These are phyloP conservation scores for Trametes coccinea DNA, from an alignment of 768 basidiomycete genomes.

Conservation along the genomic window DNA sequence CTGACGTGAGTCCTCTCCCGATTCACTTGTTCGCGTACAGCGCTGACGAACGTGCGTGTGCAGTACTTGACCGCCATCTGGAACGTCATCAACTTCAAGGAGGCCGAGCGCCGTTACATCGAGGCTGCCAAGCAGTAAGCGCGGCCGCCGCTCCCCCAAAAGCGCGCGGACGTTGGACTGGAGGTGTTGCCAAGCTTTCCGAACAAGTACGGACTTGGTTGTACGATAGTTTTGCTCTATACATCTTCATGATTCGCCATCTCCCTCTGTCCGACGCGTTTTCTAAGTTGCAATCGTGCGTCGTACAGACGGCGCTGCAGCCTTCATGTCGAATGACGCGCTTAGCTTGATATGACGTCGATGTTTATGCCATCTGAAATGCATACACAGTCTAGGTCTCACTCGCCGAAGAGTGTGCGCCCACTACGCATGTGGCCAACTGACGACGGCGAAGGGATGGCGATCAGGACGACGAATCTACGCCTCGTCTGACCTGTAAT, in stretches of 20 bases:
- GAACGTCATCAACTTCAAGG: conserved; percentile 94
- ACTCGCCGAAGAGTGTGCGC: no score
- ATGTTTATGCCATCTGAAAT: no score
- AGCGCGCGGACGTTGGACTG: background rate
- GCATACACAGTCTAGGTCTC: no score
- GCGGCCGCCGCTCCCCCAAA: background rate
- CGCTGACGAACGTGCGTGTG: background rate
- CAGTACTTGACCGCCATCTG: conserved; percentile 95
- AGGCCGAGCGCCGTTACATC: conserved; percentile 67
- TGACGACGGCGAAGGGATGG: no score
- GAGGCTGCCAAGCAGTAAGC: conserved; percentile 38
- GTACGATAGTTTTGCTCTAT: conserved; percentile 1
- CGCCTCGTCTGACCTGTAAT: no score
- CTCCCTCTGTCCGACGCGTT: background rate
- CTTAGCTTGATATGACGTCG: no score
- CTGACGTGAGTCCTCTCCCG: conserved; percentile 62
- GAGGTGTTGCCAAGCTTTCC: background rate
- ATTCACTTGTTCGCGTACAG: background rate
- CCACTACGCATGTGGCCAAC: no score
- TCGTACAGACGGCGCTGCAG: no score
- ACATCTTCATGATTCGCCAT: background rate
- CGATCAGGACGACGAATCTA: no score
- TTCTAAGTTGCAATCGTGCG: no score
- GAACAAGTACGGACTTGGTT: background rate
- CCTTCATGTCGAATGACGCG: no score